These are phyloP conservation scores for Solioccasus polychromus DNA, from an alignment of 768 basidiomycete genomes.

Conservation along the genomic window DNA sequence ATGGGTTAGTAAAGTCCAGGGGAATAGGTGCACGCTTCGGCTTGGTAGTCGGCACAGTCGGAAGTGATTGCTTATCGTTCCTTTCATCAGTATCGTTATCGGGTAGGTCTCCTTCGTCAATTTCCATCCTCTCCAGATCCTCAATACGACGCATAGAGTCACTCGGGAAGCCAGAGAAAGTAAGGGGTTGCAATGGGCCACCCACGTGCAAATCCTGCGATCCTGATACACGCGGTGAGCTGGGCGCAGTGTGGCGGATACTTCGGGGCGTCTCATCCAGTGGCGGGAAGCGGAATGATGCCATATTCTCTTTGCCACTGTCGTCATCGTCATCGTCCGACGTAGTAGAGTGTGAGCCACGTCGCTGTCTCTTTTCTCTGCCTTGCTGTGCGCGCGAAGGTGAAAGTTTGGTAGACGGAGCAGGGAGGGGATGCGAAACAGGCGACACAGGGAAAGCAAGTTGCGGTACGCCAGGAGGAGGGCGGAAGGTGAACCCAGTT, in stretches of 20 bases:
- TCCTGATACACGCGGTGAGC: conserved; percentile 33
- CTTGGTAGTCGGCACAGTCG: conserved; percentile 24
- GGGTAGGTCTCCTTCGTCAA: conserved; percentile 9
- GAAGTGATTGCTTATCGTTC: conserved; percentile 17
- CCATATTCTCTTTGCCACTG: conserved; percentile 57
- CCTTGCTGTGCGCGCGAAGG: conserved; percentile 50
- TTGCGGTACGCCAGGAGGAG: conserved; percentile 62
- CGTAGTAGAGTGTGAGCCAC: conserved; percentile 40
- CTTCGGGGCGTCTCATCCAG: conserved; percentile 48
- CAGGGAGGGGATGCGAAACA: conserved; percentile 39
- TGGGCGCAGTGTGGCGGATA: conserved; percentile 46
- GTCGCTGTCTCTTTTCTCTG: conserved; percentile 74
- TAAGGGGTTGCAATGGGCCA: conserved; percentile 45
- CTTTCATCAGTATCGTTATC: conserved; percentile 9
- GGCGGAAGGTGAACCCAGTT: conserved; percentile 70
- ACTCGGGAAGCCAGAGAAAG: conserved; percentile 61
- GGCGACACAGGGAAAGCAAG: conserved; percentile 38
- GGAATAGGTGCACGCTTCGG: conserved; percentile 74
- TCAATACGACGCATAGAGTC: conserved; percentile 25
- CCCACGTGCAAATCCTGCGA: conserved; percentile 19
- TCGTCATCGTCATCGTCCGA: conserved; percentile 42
- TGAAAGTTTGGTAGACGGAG: conserved; percentile 29
- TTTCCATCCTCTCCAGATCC: conserved; percentile 11
- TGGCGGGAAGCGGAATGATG: conserved; percentile 75
- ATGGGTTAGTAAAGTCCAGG: conserved; percentile 68